Evolutionary conservation across 2,329 filamentous ascomycete genomes (phyloP).

Genomic region (Kalaharituber pfeilii): DNA sequence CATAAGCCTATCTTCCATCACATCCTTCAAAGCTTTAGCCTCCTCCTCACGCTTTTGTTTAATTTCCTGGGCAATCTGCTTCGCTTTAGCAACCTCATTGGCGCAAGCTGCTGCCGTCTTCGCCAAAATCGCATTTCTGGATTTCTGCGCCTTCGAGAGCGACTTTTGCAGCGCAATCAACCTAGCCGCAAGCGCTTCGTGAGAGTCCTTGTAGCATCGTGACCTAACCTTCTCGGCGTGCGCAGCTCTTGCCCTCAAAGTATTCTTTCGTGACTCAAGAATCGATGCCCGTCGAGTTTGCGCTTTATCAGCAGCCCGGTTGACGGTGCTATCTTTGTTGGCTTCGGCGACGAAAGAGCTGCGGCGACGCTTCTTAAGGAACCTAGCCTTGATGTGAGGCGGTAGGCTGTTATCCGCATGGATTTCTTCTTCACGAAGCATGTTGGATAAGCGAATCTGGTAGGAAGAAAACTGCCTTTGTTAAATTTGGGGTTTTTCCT

Average conservation of each 20-base stretch:
- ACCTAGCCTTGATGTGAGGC: not conserved
- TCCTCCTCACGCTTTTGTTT: slow-evolving; percentile 65
- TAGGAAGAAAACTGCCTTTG: not conserved
- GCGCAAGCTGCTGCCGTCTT: slow-evolving; percentile 68
- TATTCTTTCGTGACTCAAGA: slow-evolving; percentile 61
- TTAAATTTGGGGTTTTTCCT: not conserved
- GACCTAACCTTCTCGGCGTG: slow-evolving; percentile 70
- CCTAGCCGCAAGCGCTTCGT: slow-evolving; percentile 38
- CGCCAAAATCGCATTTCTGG: slow-evolving; percentile 61
- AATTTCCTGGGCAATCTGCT: slow-evolving; percentile 65
- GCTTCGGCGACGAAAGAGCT: not conserved
- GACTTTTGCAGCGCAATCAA: slow-evolving; percentile 39
- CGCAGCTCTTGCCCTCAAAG: slow-evolving; percentile 60
- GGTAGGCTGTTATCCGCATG: not conserved
- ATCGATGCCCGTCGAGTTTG: slow-evolving; percentile 55
- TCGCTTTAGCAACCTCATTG: slow-evolving; percentile 66
- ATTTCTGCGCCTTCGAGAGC: slow-evolving; percentile 42
- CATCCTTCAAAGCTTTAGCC: slow-evolving; percentile 47
- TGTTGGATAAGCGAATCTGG: not conserved
- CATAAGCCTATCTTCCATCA: slow-evolving; percentile 65
- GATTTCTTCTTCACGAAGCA: not conserved
- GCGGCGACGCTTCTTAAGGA: not conserved
- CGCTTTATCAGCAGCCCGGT: not conserved
- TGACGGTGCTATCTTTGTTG: not conserved
- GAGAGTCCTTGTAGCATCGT: slow-evolving; percentile 46